Base-by-base conservation (phyloP, 2,329 filamentous ascomycete genomes). In the Colletotrichum euphorbiae region DNA sequence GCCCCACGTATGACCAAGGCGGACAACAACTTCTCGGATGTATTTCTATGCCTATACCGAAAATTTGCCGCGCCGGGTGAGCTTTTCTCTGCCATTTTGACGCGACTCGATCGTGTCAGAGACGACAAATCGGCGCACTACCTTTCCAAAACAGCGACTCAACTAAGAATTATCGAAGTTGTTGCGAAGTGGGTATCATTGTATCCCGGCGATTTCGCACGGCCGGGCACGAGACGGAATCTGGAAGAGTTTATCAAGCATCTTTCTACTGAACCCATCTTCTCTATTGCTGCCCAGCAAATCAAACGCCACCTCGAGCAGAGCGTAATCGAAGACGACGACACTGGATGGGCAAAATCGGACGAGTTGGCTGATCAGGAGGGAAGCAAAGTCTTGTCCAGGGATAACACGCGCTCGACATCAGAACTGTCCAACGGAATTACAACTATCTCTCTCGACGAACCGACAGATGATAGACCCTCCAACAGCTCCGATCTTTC, bases 181-280 rank as follows among this genome's bases (percentile, higher is more conserved):
- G 83, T 98, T 67, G 93, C 93, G 5, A 92, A 93, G 77, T 99
- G 96, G 96, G 91, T 97, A 1, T 90, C 91, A 15, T 84, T 90
- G 48, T 98, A 98, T 78, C 94, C 96, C 0, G 95, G 94, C 15
- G 96, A 99, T 78, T 97, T 98, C 82, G 94, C 94, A 1, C 90
- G 91, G 70, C 87, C 91, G 2, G 86, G 86, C 21, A 97, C 93
- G 2, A 89, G 90, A 71, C 88, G 87, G 71, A 89, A 87, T 36
- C 82, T 98, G 43, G 88, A 91, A 56, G 89, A 89, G 24, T 96
- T 99, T 74, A 90, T 97, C 40, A 80, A 83, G 17, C 87, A 90
- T 45, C 82, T 98, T n/a, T 87, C 92, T 21, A 87, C 86, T 5
- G 92, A 93, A 71, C 90, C 93, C 9, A 91, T 97, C 57, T 97